phyloP scores from a whole-genome alignment of 2,329 filamentous ascomycete genomes.

The Clonostachys rhizophaga region DNA sequence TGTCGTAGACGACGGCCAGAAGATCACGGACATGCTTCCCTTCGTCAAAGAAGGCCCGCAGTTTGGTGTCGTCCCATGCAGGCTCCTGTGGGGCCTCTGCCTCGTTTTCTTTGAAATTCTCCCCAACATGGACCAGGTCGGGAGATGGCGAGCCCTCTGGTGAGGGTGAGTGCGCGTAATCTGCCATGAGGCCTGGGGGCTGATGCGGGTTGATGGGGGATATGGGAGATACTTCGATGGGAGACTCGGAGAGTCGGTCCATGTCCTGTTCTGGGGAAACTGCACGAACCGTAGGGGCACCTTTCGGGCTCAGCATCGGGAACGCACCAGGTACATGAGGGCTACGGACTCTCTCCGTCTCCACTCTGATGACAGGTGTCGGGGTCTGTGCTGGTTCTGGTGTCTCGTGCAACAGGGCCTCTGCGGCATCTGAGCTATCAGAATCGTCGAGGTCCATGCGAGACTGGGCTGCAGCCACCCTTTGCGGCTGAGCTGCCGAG shows the following conservation, averaged over 20 bases:
- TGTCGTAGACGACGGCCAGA: constrained; percentile 88
- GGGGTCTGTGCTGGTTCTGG: constrained; percentile 9
- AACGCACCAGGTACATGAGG: constrained; percentile 32
- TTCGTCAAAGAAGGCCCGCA: constrained; percentile 88
- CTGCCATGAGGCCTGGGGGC: constrained; percentile 63
- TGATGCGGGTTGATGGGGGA: constrained; percentile 33
- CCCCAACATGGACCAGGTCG: constrained; percentile 35
- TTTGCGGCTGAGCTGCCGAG: constrained; percentile 39
- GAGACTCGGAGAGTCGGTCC: constrained; percentile 59
- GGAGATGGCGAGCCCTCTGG: constrained; percentile 31
- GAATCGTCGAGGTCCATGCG: constrained; percentile 68
- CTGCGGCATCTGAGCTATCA: constrained; percentile 50
- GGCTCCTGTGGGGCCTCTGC: constrained; percentile 17
- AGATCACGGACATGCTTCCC: constrained; percentile 85
- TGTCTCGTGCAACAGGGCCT: constrained; percentile 19
- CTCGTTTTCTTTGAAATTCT: background rate
- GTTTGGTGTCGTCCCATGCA: constrained; percentile 80
- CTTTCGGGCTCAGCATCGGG: constrained; percentile 31
- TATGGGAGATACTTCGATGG: constrained; percentile 58
- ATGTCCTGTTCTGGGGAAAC: constrained; percentile 22
- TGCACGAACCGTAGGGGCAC: constrained; percentile 11
- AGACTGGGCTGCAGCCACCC: constrained; percentile 43
- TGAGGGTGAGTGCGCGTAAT: constrained; percentile 58
- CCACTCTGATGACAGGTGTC: constrained; percentile 9
- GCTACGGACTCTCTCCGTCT: constrained; percentile 13